Base-by-base conservation (phyloP, 2,329 filamentous ascomycete genomes). In the Rutstroemia sp. region DNA sequence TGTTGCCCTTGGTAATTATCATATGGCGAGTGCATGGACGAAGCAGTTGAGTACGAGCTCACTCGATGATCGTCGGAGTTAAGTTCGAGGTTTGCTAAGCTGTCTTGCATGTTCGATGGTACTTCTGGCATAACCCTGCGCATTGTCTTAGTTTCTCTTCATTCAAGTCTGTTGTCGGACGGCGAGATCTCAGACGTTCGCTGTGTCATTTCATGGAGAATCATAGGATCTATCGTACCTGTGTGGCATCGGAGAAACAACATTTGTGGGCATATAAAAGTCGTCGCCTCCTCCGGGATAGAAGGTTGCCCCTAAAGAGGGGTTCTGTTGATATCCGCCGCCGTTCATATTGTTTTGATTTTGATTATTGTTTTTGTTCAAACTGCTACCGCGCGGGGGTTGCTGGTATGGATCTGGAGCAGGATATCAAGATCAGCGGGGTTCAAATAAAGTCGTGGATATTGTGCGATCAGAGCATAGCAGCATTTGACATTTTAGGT, bases 91-190 rank as follows among this genome's bases (percentile, higher is more conserved):
- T 92, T 86, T 68, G 92, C 88, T 63, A 99, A 82, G 73, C 89
- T 92, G 68, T 95, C 87, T 75, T 96, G 91, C 83, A 99, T 96
- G 74, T 96, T 92, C 73, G 92, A 88, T 64, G 92, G 90, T 63
- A 96, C 91, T 78, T 96, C 91, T 71, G 90, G 89, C 84, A 92
- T 96, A 68, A 95, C 84, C 76, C 90, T 95, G 46, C 45, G n/a
- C 7, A 45, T 50, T 10, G n/a, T 27, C 47, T 61, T 54, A 60
- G 57, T 39, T 44, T 5, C 17, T 48, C 8, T 21, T 48, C 21
- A 27, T 56, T 12, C 16, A 16, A 47, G 3, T 47, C 10, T 47
- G 2, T 47, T 30, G 44, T 6, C 12, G 12, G 23, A 5, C 12
- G 19, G 16, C 38, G 38, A 50, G 21, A 45, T 57, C 38, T 23